Evolutionary conservation across 139 green algal genomes (phyloP), one percentile per base, ranked within the genome.

Genomic region (Zygnema circumcarinatum): DNA sequence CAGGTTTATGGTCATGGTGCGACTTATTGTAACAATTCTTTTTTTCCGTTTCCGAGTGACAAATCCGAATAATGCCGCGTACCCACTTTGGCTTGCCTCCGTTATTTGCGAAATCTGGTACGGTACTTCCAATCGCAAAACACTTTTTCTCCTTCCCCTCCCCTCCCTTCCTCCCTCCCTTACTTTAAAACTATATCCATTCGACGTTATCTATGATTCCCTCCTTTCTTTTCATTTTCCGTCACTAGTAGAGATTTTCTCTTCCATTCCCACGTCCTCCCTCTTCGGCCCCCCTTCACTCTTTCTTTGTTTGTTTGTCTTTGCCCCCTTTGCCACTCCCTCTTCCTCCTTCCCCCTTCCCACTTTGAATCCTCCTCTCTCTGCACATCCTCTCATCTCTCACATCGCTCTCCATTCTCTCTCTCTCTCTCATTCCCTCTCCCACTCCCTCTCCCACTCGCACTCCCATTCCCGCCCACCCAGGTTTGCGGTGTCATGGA

Each of bases 41-140:
- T 90, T 90, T 39, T 81, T 90, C 38, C 68, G 47, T 22, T 90
- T 62, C 41, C 79, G 86, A 25, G 38, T 90, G 31, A 76, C 42
- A 25, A 90, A 90, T 74, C 86, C 86, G 22, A 90, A 90, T 54
- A 35, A 83, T 29, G 33, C 20, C 32, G 86, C 86, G 16, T 84
- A 67, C 80, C 22, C 25, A 29, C 86, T 90, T 22, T 90, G 86
- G 86, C 56, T 88, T 29, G 38, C 52, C 20, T 90, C 86, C 33
- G 80, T 90, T 80, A 83, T 88, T 68, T 90, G 86, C 69, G 86
- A 90, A 68, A 83, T 89, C 81, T 89, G 86, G 86, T 87, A n/a
- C n/a, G n/a, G n/a, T n/a, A n/a, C n/a, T n/a, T n/a, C 25, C 56
- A 29, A 31, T 25, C 29, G 56, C 56, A 31, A 29, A 72, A 29